These are phyloP conservation scores for Casaregolazyma suthepensis DNA, from an alignment of 1,139 yeast species.

Conservation along the genomic window DNA sequence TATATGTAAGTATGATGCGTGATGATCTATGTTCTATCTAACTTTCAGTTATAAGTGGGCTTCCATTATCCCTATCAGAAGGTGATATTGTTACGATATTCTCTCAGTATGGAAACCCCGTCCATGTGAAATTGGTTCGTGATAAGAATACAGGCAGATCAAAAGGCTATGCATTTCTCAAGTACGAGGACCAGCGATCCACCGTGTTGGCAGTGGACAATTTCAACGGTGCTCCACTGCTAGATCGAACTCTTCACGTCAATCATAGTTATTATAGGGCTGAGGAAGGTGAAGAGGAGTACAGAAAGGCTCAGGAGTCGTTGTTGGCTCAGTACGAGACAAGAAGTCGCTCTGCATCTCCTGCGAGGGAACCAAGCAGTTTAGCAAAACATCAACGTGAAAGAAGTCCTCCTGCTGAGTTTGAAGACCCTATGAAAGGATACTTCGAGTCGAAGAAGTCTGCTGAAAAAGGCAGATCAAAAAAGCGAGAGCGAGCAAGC, in stretches of 20 bases:
- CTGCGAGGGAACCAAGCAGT: constrained; percentile 7
- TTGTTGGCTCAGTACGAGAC: constrained; percentile 5
- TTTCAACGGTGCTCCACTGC: constrained; percentile 62
- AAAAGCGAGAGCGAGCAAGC: background rate
- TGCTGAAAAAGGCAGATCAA: background rate
- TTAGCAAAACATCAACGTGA: background rate
- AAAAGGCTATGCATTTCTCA: constrained; percentile 73
- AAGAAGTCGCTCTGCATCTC: background rate
- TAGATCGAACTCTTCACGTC: constrained; percentile 56
- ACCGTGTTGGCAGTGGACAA: constrained; percentile 86
- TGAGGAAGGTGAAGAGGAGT: constrained; percentile 42
- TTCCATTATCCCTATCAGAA: constrained; percentile 60
- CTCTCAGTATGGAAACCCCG: constrained; percentile 87
- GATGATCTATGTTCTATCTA: constrained; percentile 1
- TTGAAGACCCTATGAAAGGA: constrained; percentile 12
- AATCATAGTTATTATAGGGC: constrained; percentile 71
- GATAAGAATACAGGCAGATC: constrained; percentile 65
- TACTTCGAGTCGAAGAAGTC: constrained; percentile 8
- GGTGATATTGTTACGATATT: constrained; percentile 72
- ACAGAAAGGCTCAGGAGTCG: constrained; percentile 10
- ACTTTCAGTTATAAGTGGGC: constrained; percentile 52
- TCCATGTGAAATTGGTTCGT: constrained; percentile 65
- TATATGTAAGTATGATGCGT: constrained; percentile 31
- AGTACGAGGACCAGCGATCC: constrained; percentile 76
- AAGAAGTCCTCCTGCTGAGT: background rate